Percentiles rank a stretch among this genome's conserved stretches.
Evolutionary conservation across 2,329 filamentous ascomycete genomes (phyloP).

Genomic region (Pseudogymnoascus sp.): DNA sequence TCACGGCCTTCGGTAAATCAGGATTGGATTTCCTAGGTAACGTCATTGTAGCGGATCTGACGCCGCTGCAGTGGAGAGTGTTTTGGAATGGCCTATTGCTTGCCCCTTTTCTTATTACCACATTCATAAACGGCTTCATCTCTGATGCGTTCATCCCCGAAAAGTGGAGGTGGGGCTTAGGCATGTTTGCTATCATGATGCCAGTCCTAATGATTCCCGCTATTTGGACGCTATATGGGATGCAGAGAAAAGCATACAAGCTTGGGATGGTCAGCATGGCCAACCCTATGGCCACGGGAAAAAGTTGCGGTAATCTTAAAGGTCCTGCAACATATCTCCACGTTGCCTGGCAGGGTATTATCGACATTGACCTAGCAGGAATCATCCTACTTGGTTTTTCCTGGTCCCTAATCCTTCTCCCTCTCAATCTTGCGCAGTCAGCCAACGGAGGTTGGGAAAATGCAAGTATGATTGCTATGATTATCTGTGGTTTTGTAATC

Average conservation of each 20-base stretch:
- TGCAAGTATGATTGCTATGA: conserved; percentile 22
- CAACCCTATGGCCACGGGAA: background rate
- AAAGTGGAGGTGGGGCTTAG: conserved; percentile 28
- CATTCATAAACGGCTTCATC: conserved; percentile 35
- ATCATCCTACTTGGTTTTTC: conserved; percentile 19
- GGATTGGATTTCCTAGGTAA: background rate
- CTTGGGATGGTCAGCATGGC: background rate
- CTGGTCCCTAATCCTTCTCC: conserved; percentile 23
- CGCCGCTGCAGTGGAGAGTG: background rate
- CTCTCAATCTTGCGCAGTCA: conserved; percentile 21
- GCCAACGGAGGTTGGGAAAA: conserved; percentile 23
- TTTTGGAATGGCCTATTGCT: background rate
- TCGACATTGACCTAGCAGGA: background rate
- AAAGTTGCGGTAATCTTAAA: background rate
- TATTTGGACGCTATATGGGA: conserved; percentile 26
- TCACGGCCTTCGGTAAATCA: background rate
- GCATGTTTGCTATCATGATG: conserved; percentile 28
- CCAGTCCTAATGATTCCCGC: conserved; percentile 24
- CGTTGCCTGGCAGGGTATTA: background rate
- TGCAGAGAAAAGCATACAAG: conserved; percentile 14
- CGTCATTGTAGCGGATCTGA: background rate
- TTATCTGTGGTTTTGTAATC: conserved; percentile 19
- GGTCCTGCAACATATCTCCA: background rate
- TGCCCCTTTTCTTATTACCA: background rate
- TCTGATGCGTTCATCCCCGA: conserved; percentile 33